A percentile compares a stretch with the other conserved stretches of the same genome.
Evolutionary conservation across 805 yeast genomes (phyloP).

Genomic region (Helenozyma baotianmanensis): DNA sequence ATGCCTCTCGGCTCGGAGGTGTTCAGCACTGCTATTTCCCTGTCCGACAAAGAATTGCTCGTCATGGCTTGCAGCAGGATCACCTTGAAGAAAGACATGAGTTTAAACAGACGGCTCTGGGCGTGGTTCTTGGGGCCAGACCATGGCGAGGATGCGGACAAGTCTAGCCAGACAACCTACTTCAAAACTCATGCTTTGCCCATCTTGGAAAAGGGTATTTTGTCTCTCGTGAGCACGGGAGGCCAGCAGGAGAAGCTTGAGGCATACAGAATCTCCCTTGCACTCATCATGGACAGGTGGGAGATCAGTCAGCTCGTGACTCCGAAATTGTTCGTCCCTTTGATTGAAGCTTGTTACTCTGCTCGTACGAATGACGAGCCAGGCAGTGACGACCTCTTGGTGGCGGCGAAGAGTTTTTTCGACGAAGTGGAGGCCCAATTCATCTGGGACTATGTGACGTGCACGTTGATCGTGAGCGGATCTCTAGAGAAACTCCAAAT

Average conservation of each 20-base stretch:
- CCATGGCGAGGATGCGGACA: slow-evolving; percentile 25
- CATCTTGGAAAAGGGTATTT: slow-evolving; percentile 49
- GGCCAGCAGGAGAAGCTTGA: slow-evolving; percentile 34
- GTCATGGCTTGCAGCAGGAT: slow-evolving; percentile 62
- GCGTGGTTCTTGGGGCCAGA: slow-evolving; percentile 89
- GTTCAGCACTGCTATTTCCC: slow-evolving; percentile 42
- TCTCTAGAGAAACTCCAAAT: slow-evolving; percentile 36
- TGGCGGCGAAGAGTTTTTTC: slow-evolving; percentile 65
- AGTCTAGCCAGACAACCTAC: slow-evolving; percentile 32
- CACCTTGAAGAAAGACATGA: slow-evolving; percentile 83
- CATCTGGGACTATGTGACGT: slow-evolving; percentile 67
- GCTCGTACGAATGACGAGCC: neutral
- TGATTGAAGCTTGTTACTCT: slow-evolving; percentile 46
- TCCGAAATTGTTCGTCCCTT: slow-evolving; percentile 64
- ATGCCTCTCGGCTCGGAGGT: slow-evolving; percentile 62
- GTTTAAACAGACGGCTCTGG: slow-evolving; percentile 91
- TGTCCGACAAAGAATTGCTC: slow-evolving; percentile 53
- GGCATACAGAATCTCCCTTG: slow-evolving; percentile 58
- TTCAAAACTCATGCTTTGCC: slow-evolving; percentile 56
- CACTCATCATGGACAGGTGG: slow-evolving; percentile 86
- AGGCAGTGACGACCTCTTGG: slow-evolving; percentile 37
- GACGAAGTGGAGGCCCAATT: slow-evolving; percentile 79
- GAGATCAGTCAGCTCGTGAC: slow-evolving; percentile 78
- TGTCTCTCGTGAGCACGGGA: slow-evolving; percentile 38
- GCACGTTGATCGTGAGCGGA: slow-evolving; percentile 36